These are phyloP conservation scores for Calonectria multiphialidica DNA, from an alignment of 2,329 filamentous ascomycete genomes.

Conservation along the genomic window DNA sequence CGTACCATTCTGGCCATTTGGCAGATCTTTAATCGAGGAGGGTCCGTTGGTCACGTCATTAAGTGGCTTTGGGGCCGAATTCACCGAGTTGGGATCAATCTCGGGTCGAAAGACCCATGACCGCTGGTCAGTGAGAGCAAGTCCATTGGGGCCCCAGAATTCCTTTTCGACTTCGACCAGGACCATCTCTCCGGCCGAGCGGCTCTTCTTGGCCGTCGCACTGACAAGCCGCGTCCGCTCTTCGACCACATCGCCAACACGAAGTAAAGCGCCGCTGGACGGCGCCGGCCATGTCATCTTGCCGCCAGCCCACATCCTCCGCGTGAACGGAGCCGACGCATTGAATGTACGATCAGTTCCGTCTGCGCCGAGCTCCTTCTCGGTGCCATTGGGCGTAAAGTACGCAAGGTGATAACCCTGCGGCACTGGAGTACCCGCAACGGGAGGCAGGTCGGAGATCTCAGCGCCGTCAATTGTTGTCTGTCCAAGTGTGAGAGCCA, in stretches of 20 bases:
- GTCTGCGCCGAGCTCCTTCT: constrained; percentile 67
- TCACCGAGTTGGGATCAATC: constrained; percentile 37
- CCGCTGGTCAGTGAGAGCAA: constrained; percentile 67
- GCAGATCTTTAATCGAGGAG: constrained; percentile 43
- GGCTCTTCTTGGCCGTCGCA: constrained; percentile 66
- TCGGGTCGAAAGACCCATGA: constrained; percentile 60
- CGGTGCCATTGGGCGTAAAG: constrained; percentile 69
- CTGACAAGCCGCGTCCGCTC: constrained; percentile 68
- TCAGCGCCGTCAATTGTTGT: constrained; percentile 54
- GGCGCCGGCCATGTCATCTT: constrained; percentile 62
- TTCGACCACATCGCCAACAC: constrained; percentile 66
- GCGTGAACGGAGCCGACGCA: constrained; percentile 68
- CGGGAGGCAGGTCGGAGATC: constrained; percentile 52
- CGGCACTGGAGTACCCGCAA: constrained; percentile 63
- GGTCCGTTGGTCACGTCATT: constrained; percentile 33
- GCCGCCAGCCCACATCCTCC: constrained; percentile 78
- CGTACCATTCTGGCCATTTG: constrained; percentile 15
- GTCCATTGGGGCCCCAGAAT: constrained; percentile 63
- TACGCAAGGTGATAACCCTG: constrained; percentile 73
- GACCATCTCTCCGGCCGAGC: constrained; percentile 70
- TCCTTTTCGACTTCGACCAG: constrained; percentile 74
- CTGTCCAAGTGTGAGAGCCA: constrained; percentile 69
- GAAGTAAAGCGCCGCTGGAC: constrained; percentile 46
- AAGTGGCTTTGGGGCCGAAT: constrained; percentile 34
- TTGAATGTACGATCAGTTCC: constrained; percentile 73